Conservation (phyloP, 2,329 filamentous ascomycete species). For the Botrytis hyacinthi region DNA sequence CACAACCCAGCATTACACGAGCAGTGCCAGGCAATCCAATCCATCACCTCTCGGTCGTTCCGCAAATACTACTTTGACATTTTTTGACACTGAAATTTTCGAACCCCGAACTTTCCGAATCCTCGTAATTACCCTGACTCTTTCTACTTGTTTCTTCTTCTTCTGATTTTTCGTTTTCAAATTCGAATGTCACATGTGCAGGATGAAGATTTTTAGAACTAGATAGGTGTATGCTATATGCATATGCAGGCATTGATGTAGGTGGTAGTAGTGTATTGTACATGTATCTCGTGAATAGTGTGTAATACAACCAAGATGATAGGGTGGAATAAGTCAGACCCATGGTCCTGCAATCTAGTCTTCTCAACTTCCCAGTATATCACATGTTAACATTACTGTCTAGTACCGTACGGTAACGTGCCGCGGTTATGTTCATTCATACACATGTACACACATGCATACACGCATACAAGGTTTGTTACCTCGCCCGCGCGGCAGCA, state of each 20-base stretch:
- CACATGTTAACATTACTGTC: background rate
- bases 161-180: background rate
- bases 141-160: background rate
- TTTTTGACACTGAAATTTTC: background rate
- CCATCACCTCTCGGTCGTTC: background rate
- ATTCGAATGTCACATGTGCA: background rate
- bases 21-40: background rate
- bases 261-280: background rate
- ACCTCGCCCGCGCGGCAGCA: no score
- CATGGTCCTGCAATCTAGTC: background rate
- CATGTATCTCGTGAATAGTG: background rate
- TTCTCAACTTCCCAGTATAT: background rate
- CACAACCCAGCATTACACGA: background rate
- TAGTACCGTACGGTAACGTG: background rate
- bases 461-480: no score
- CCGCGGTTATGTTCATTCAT: background rate
- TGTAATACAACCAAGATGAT: background rate
- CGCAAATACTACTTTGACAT: constrained; percentile 4
- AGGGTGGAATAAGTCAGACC: background rate
- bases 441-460: background rate
- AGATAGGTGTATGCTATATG: background rate
- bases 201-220: no score
- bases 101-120: background rate
- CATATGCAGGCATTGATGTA: background rate
- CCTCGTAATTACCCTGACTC: background rate